These are phyloP conservation scores for Solanum sejunctum DNA, from an alignment of 257 asterid genomes.

Conservation along the genomic window DNA sequence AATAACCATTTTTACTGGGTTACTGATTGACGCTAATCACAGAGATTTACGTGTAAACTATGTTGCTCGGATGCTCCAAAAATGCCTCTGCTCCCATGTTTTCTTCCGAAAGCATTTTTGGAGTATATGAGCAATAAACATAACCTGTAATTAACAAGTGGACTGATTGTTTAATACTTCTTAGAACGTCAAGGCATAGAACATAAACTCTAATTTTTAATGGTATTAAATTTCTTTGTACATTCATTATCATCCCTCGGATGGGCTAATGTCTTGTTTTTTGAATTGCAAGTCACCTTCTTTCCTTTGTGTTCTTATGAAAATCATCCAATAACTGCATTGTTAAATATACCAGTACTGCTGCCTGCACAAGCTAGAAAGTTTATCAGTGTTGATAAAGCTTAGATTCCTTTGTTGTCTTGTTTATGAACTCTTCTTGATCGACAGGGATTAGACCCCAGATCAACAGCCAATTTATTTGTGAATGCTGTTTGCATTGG, in stretches of 20 bases:
- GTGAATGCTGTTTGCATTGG: conserved; percentile 64
- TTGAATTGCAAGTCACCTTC: background rate
- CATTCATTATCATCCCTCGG: too few species aligned
- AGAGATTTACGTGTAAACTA: background rate
- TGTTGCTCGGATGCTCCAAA: background rate
- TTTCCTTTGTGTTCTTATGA: background rate
- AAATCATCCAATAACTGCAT: background rate
- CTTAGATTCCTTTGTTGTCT: background rate
- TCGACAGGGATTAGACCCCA: conserved; percentile 74
- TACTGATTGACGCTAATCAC: background rate
- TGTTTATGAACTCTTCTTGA: background rate
- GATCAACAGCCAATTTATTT: conserved; percentile 85
- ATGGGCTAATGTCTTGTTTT: background rate
- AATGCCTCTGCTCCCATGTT: background rate
- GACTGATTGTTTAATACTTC: background rate
- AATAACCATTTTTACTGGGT: background rate
- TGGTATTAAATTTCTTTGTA: too few species aligned
- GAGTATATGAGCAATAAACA: background rate
- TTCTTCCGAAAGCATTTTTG: background rate
- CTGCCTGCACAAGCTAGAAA: background rate
- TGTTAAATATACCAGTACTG: background rate
- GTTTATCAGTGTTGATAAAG: background rate
- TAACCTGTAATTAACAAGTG: background rate
- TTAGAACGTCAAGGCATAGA: background rate
- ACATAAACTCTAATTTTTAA: background rate